These are phyloP conservation scores for Beauveria scarabaeidicola DNA, from an alignment of 2,329 filamentous ascomycete genomes.

Conservation along the genomic window DNA sequence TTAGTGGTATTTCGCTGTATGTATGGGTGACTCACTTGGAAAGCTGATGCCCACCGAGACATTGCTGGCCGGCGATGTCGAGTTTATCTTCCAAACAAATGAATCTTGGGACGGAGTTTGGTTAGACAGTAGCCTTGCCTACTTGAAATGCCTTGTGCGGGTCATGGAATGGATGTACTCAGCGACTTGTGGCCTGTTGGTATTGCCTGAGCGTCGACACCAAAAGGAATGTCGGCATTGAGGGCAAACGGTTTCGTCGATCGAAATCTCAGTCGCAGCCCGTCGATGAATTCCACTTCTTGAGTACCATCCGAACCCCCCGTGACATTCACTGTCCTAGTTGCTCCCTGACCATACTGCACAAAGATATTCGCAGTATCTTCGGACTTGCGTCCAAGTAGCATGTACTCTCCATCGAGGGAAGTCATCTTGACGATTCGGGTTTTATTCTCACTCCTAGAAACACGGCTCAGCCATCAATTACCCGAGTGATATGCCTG, in stretches of 20 bases:
- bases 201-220: neutral
- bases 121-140: neutral
- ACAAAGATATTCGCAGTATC: conserved; percentile 24
- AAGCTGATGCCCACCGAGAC: neutral
- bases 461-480: too few species aligned
- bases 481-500: too few species aligned
- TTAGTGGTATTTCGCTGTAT: neutral
- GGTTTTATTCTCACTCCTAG: conserved; percentile 20
- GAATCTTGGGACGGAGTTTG: neutral
- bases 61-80: neutral
- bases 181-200: neutral
- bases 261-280: conserved; percentile 16
- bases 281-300: conserved; percentile 22
- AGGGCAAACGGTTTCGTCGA: neutral
- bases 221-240: conserved; percentile 7
- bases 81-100: neutral
- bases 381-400: conserved; percentile 20
- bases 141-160: neutral
- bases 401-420: conserved; percentile 23
- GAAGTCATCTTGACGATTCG: conserved; percentile 25
- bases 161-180: neutral
- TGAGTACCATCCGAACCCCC: conserved; percentile 16
- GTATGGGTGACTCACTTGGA: neutral
- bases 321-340: conserved; percentile 22
- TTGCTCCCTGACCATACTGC: conserved; percentile 24